Evolutionary conservation across 805 yeast genomes (phyloP), one percentile per base, ranked within the genome.

Genomic region (Ogataea dorogensis): DNA sequence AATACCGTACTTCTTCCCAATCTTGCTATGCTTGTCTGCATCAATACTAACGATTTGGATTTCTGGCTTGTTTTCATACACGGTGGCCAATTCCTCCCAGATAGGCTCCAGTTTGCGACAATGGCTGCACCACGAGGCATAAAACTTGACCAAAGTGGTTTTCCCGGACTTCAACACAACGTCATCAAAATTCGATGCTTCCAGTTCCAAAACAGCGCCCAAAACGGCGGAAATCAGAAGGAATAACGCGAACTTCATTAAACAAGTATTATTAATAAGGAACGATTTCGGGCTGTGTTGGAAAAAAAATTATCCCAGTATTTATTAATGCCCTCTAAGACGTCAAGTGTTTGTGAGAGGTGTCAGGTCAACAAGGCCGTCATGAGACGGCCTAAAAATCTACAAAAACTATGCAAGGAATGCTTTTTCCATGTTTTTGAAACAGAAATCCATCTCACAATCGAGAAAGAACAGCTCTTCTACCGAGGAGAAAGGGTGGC

Each of bases 391-490:
- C 99, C 99, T 7, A 91, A 94, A 57, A 93, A 89, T 48, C 71
- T 86, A 27, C 91, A 84, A 61, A 87, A 85, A 54, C 70, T 93
- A 11, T 93, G 99, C 63, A 89, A 88, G 54, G 78, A 75, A 41
- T 93, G 99, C 61, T 93, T 93, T 59, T 91, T 71, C 57, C 71
- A 76, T 42, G 94, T 88, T 2, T 93, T 93, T 61, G 99, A 93
- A 63, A 85, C 94, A 0, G 99, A 93, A 58, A 85, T 93, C 45
- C 98, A 93, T 65, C 75, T 87, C 50, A 91, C 98, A 2, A 91
- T 93, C 29, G 66, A 71, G 10, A 67, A 74, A 22, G 81, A 82
- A 36, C 67, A 76, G 1, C 70, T 93, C 31, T 93, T 93, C 52
- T 59, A 76, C 16, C 69, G 65, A 0, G 98, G 98, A 11, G 98